Conservation (phyloP, 1,284 basidiomycete species). For the Cutaneotrichosporon sp. region DNA sequence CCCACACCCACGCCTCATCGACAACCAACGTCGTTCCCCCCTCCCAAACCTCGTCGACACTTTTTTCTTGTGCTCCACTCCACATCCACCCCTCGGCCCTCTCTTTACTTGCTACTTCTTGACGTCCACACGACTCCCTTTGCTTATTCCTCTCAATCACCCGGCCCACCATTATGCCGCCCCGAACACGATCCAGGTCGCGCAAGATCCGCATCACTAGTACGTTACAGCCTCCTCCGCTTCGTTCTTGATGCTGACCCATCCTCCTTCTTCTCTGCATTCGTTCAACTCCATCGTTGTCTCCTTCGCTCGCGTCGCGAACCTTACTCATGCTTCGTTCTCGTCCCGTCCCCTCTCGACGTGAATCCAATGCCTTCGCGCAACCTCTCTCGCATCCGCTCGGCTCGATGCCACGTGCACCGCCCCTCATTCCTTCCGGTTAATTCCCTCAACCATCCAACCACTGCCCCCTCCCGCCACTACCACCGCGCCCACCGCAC, state of each 20-base stretch:
- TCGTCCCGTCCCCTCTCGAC: not conserved
- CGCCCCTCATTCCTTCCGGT: not conserved
- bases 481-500: not conserved
- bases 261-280: not conserved
- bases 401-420: not conserved
- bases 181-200: conserved; percentile 13
- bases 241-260: conserved; percentile 3
- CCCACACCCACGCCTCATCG: no score
- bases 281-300: conserved; percentile 22
- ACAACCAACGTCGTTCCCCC: not conserved
- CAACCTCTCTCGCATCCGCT: not conserved
- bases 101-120: no score
- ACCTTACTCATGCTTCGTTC: not conserved
- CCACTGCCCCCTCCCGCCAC: not conserved
- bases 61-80: not conserved
- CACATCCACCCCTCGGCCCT: no score
- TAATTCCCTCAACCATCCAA: not conserved
- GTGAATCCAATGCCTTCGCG: not conserved
- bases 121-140: no score
- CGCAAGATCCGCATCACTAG: conserved; percentile 33
- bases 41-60: no score
- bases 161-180: not conserved
- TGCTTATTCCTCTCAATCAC: not conserved
- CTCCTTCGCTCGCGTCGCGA: not conserved
- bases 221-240: conserved; percentile 10